Conservation (phyloP, 331 rosid species). For the Acacia concinna region DNA sequence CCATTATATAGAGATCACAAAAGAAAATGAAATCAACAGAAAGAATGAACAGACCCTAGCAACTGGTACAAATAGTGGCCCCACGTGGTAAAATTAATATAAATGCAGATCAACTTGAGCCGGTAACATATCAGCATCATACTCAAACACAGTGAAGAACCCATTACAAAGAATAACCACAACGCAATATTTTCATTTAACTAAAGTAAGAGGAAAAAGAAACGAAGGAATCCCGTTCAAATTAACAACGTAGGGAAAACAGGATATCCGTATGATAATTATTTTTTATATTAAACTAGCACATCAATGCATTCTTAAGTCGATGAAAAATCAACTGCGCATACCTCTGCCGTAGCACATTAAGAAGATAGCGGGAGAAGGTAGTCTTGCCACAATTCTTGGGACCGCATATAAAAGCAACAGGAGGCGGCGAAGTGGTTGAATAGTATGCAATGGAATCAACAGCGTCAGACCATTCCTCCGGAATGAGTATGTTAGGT, state of each 20-base stretch:
- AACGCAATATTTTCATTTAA: background rate
- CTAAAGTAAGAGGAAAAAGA: too few species aligned
- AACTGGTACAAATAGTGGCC: background rate
- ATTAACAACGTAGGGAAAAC: background rate
- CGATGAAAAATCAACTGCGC: background rate
- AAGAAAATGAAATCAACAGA: background rate
- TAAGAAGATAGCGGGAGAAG: constrained; percentile 83
- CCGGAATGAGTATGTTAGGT: constrained; percentile 54
- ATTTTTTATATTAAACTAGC: background rate
- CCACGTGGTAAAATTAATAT: background rate
- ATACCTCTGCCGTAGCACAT: constrained; percentile 55
- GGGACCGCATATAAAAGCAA: constrained; percentile 74
- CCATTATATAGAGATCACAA: background rate
- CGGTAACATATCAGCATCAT: background rate
- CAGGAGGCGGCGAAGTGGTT: constrained; percentile 45
- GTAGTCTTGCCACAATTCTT: constrained; percentile 86
- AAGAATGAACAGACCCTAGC: background rate
- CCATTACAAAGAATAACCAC: background rate
- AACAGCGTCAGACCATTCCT: constrained; percentile 72
- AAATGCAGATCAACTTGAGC: background rate
- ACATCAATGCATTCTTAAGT: background rate
- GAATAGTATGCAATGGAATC: constrained; percentile 41
- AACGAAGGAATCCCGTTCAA: background rate
- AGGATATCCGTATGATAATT: background rate
- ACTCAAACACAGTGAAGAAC: background rate